phyloP scores from a whole-genome alignment of 1,284 basidiomycete species.

The Heterobasidion occidentale region DNA sequence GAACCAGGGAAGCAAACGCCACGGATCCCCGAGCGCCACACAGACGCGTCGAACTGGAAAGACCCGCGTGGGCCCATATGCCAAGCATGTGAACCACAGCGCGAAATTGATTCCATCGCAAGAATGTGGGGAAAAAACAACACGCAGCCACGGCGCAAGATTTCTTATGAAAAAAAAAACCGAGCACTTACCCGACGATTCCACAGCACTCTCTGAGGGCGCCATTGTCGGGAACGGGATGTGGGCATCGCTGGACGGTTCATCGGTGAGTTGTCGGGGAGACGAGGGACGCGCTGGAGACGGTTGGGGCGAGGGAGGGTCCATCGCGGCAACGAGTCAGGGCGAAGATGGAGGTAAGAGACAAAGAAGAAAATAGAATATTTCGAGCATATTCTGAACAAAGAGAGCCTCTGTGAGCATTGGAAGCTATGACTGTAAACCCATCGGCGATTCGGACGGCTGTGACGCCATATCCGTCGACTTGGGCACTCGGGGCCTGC shows the following conservation, averaged over 20 bases:
- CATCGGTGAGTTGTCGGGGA: constrained; percentile 1
- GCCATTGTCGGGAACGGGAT: background rate
- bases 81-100: too few relatives aligned
- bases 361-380: background rate
- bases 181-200: background rate
- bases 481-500: background rate
- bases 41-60: too few relatives aligned
- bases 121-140: too few relatives aligned
- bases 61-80: too few relatives aligned
- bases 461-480: background rate
- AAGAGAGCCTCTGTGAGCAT: background rate
- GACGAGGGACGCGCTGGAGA: background rate
- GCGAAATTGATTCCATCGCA: too few relatives aligned
- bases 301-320: background rate
- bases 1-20: too few relatives aligned
- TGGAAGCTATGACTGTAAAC: background rate
- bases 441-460: background rate
- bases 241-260: background rate
- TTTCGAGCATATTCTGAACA: background rate
- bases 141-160: too few relatives aligned
- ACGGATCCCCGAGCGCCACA: too few relatives aligned
- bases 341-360: background rate
- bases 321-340: background rate
- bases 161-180: background rate
- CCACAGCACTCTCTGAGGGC: background rate